phyloP scores from a whole-genome alignment of 768 basidiomycete species.

The Amanita phalloides region DNA sequence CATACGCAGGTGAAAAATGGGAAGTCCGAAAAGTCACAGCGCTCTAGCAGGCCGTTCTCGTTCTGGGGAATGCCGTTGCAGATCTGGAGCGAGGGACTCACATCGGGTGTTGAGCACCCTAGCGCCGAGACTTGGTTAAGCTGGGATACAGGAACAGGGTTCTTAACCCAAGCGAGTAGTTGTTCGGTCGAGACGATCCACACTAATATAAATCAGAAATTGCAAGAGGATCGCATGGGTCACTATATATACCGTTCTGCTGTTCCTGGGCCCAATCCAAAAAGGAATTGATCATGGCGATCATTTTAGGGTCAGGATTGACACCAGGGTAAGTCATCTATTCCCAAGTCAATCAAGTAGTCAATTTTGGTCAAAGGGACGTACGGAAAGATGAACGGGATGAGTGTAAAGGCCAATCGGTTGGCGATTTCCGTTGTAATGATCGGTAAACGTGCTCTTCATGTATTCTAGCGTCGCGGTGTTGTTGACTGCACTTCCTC shows the following conservation, averaged over 20 bases:
- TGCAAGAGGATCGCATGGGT: background rate
- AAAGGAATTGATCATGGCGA: slow-evolving; percentile 70
- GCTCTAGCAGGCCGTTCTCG: slow-evolving; percentile 47
- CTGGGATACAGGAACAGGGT: slow-evolving; percentile 56
- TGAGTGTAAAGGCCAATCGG: slow-evolving; percentile 78
- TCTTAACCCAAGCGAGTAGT: slow-evolving; percentile 62
- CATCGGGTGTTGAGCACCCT: slow-evolving; percentile 54
- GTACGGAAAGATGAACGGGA: slow-evolving; percentile 63
- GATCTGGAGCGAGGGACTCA: slow-evolving; percentile 42
- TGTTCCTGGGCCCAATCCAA: slow-evolving; percentile 75
- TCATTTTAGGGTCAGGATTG: slow-evolving; percentile 35
- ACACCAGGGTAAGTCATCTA: slow-evolving; percentile 53
- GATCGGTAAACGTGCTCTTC: slow-evolving; percentile 62
- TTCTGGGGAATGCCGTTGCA: slow-evolving; percentile 72
- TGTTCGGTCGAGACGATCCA: slow-evolving; percentile 70
- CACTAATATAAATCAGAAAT: slow-evolving; percentile 22
- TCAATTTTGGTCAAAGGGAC: slow-evolving; percentile 8
- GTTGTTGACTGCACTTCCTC: slow-evolving; percentile 38
- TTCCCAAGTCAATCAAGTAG: slow-evolving; percentile 2
- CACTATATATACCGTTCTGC: slow-evolving; percentile 36
- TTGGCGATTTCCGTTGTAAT: slow-evolving; percentile 67
- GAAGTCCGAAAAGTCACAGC: slow-evolving; percentile 63
- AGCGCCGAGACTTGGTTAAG: slow-evolving; percentile 42
- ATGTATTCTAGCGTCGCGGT: slow-evolving; percentile 59
- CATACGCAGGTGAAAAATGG: slow-evolving; percentile 73